Evolutionary conservation across 192 early-diverging fungal species (phyloP).

Genomic region (Backusella parvicylindrica): DNA sequence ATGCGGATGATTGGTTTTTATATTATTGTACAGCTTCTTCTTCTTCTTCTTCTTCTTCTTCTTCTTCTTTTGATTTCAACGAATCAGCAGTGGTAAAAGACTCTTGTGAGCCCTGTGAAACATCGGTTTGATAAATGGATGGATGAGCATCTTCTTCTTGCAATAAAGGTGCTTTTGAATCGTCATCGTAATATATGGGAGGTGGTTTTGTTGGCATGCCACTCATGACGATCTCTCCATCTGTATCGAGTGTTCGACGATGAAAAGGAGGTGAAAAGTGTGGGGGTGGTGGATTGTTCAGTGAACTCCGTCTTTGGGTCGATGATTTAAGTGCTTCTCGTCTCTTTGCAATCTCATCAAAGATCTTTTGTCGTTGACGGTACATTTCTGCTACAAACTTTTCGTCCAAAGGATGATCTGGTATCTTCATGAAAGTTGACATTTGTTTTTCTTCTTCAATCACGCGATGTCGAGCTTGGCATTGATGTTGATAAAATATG

Average conservation of each 20-base stretch:
- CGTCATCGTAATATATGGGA: neutral
- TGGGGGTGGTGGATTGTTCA: neutral
- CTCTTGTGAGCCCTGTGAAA: neutral
- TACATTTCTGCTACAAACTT: neutral
- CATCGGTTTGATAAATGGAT: neutral
- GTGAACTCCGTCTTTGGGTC: neutral
- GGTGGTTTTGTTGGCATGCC: neutral
- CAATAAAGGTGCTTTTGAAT: neutral
- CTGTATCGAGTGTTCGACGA: neutral
- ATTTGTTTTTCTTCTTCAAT: neutral
- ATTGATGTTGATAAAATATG: neutral
- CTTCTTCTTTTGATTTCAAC: neutral
- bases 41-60: too few species aligned
- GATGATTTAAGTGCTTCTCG: neutral
- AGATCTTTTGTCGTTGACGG: neutral
- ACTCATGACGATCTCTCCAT: neutral
- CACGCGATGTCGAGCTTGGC: neutral
- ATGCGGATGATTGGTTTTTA: too few species aligned
- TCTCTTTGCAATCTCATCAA: neutral
- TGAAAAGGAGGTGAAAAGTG: neutral
- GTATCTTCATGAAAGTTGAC: too few species aligned
- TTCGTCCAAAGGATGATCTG: neutral
- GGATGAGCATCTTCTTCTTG: neutral
- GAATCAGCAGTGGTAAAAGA: neutral
- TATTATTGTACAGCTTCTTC: too few species aligned